phyloP scores from a whole-genome alignment of 768 basidiomycete species.

The Gloeostereum incarnatum region DNA sequence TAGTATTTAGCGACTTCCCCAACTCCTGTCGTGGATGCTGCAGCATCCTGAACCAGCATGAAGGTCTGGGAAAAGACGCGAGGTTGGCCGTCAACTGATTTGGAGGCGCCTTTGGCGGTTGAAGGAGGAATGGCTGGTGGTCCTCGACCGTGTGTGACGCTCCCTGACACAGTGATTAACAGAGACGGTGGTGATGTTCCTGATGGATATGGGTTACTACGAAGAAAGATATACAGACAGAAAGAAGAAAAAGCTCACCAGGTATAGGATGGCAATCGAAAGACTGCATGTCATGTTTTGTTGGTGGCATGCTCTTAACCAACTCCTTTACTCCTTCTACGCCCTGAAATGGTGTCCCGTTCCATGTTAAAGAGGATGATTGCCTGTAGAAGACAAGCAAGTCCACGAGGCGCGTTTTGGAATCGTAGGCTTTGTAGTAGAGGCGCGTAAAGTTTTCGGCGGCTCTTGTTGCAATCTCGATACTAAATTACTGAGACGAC shows the following conservation, averaged over 20 bases:
- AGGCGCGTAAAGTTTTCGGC: slow-evolving; percentile 78
- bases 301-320: slow-evolving; percentile 63
- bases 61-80: slow-evolving; percentile 86
- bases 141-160: slow-evolving; percentile 60
- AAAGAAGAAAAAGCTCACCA: slow-evolving; percentile 37
- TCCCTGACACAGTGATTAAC: slow-evolving; percentile 73
- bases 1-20: slow-evolving; percentile 81
- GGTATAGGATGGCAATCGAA: slow-evolving; percentile 89
- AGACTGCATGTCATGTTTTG: slow-evolving; percentile 79
- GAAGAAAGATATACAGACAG: slow-evolving; percentile 2
- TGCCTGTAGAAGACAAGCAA: slow-evolving; percentile 77
- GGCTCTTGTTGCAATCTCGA: slow-evolving; percentile 78
- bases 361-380: slow-evolving; percentile 75
- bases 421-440: slow-evolving; percentile 79
- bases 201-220: slow-evolving; percentile 17
- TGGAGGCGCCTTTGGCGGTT: slow-evolving; percentile 23
- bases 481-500: slow-evolving; percentile 32
- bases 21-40: slow-evolving; percentile 49
- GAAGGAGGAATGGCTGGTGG: slow-evolving; percentile 48
- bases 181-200: slow-evolving; percentile 74
- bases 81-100: slow-evolving; percentile 65
- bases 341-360: slow-evolving; percentile 74
- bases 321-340: slow-evolving; percentile 58
- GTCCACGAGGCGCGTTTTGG: slow-evolving; percentile 63
- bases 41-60: slow-evolving; percentile 71